Evolutionary conservation across 2,329 filamentous ascomycete genomes (phyloP).

Genomic region (Aspergillus ruber): DNA sequence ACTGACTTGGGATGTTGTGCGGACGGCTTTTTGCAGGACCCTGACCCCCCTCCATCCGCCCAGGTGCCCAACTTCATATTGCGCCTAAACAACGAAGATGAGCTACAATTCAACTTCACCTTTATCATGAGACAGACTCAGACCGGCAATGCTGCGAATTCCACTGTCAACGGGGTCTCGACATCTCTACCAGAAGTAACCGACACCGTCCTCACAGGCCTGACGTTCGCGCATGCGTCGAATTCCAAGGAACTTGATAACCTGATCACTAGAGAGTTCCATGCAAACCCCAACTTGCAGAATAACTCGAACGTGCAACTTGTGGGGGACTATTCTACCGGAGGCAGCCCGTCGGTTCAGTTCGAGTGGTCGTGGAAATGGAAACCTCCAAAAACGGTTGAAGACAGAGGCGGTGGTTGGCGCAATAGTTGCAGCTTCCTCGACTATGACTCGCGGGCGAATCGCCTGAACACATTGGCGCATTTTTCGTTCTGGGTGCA

Average conservation of each 20-base stretch:
- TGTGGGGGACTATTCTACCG: slow-evolving; percentile 84
- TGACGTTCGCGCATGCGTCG: slow-evolving; percentile 89
- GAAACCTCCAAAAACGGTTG: slow-evolving; percentile 74
- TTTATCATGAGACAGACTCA: slow-evolving; percentile 64
- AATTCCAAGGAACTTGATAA: slow-evolving; percentile 85
- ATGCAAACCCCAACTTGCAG: slow-evolving; percentile 93
- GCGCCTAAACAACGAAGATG: slow-evolving; percentile 83
- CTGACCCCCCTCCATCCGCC: slow-evolving; percentile 52
- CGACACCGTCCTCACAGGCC: slow-evolving; percentile 76
- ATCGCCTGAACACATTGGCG: slow-evolving; percentile 78
- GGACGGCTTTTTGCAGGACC: slow-evolving; percentile 54
- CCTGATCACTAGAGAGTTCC: slow-evolving; percentile 88
- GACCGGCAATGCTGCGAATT: slow-evolving; percentile 46
- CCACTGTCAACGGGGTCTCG: slow-evolving; percentile 43
- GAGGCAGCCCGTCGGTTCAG: slow-evolving; percentile 72
- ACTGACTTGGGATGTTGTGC: neutral
- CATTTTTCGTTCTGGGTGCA: slow-evolving; percentile 95
- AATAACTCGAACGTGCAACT: slow-evolving; percentile 94
- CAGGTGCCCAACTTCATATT: slow-evolving; percentile 66
- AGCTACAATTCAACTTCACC: slow-evolving; percentile 86
- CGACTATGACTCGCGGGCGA: slow-evolving; percentile 90
- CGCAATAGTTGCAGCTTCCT: slow-evolving; percentile 95
- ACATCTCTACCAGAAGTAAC: slow-evolving; percentile 44
- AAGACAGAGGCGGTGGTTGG: slow-evolving; percentile 88
- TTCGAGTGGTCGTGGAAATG: slow-evolving; percentile 98